Conservation (phyloP, 2,329 filamentous ascomycete species). For the Dothideomycetes sp. region DNA sequence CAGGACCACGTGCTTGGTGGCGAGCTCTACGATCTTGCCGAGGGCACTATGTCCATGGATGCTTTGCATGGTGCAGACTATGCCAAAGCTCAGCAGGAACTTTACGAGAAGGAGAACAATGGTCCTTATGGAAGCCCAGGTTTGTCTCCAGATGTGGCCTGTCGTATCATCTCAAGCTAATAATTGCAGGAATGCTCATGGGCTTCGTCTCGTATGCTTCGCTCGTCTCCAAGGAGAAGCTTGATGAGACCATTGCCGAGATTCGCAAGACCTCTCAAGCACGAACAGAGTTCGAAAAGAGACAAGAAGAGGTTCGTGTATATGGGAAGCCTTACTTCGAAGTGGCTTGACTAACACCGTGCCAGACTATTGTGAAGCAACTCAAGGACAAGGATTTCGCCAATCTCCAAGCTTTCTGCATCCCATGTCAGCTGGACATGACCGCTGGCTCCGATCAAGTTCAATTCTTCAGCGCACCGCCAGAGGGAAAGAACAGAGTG, state of each 20-base stretch:
- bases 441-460: conserved; percentile 17
- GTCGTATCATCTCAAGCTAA: too few species aligned
- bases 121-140: conserved; percentile 23
- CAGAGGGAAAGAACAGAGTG: conserved; percentile 20
- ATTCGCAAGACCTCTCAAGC: conserved; percentile 22
- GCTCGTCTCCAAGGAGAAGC: conserved; percentile 17
- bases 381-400: conserved; percentile 22
- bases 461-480: conserved; percentile 21
- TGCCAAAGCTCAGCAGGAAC: conserved; percentile 20
- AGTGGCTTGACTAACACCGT: neutral
- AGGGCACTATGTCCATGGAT: conserved; percentile 22
- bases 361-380: conserved; percentile 19
- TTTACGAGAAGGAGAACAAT: conserved; percentile 22
- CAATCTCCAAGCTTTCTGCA: conserved; percentile 25
- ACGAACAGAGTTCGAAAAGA: conserved; percentile 23
- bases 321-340: conserved; percentile 8
- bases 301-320: conserved; percentile 24
- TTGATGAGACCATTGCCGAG: conserved; percentile 19
- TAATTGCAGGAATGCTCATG: conserved; percentile 26
- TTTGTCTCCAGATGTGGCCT: too few species aligned
- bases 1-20: conserved; percentile 31
- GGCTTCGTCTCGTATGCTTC: conserved; percentile 23
- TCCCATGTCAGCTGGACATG: conserved; percentile 20
- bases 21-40: conserved; percentile 19
- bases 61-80: conserved; percentile 24